Evolutionary conservation across 345 rosid species (phyloP).

Genomic region (Acer negundo): DNA sequence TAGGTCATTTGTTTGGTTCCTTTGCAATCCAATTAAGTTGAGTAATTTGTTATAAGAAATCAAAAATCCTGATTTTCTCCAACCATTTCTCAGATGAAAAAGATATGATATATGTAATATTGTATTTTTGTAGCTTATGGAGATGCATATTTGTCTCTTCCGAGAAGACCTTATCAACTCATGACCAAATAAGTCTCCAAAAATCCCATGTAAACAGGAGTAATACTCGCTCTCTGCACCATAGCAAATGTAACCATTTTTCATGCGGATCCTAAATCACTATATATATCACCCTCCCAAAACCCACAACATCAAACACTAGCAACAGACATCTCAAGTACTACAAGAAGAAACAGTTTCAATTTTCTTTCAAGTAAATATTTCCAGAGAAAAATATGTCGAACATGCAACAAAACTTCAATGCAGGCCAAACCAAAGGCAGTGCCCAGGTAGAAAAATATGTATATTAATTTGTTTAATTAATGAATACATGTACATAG

Average conservation of each 20-base stretch:
- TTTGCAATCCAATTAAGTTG: not conserved
- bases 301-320: not conserved
- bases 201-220: not conserved
- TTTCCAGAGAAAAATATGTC: constrained; percentile 2
- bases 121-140: no score
- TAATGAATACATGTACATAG: no score
- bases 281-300: not conserved
- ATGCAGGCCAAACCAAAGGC: constrained; percentile 2
- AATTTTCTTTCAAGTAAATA: no score
- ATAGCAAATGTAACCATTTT: not conserved
- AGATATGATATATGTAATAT: no score
- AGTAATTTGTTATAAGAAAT: no score
- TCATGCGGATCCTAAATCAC: not conserved
- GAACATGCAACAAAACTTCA: not conserved
- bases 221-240: not conserved
- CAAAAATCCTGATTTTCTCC: not conserved
- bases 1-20: not conserved
- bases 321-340: no score
- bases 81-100: no score
- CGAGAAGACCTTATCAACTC: not conserved
- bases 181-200: not conserved
- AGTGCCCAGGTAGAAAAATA: not conserved
- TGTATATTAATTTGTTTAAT: no score
- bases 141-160: not conserved
- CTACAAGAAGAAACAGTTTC: no score